A percentile compares a stretch with the other conserved stretches of the same genome.
phyloP scores from a whole-genome alignment of 2,329 filamentous ascomycete genomes.

The Pseudocercospora musae region DNA sequence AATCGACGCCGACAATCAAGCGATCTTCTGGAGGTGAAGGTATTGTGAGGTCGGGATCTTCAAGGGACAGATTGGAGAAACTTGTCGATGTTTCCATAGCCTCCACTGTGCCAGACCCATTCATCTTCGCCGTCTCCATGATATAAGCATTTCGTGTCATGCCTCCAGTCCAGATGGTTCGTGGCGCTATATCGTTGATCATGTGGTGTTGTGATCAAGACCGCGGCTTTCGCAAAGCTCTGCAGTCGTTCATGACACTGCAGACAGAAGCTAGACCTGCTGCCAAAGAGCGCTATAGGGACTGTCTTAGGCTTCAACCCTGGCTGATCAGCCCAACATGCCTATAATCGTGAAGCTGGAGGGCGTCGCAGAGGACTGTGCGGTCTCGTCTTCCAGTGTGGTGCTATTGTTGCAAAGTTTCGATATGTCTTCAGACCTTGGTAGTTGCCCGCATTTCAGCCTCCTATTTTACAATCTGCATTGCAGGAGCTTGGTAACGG shows the following conservation, averaged over 20 bases:
- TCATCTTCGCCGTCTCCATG: conserved; percentile 13
- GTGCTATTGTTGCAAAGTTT: not conserved
- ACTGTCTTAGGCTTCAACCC: not conserved
- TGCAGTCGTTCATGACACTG: not conserved
- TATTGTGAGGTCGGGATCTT: conserved; percentile 9
- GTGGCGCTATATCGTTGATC: conserved; percentile 2
- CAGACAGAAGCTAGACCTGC: not conserved
- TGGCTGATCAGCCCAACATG: not conserved
- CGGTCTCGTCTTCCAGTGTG: not conserved
- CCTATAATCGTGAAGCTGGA: not conserved
- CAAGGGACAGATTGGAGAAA: conserved; percentile 11
- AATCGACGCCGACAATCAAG: conserved; percentile 75
- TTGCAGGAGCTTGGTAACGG: conserved; percentile 4
- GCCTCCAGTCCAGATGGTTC: conserved; percentile 2
- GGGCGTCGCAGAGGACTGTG: not conserved
- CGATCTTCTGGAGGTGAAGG: conserved; percentile 46
- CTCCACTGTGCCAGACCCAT: conserved; percentile 8
- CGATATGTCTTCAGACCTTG: not conserved
- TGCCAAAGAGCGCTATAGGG: not conserved
- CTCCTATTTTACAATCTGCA: conserved; percentile 2
- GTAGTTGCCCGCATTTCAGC: conserved; percentile 2
- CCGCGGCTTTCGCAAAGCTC: not conserved
- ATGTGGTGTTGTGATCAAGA: not conserved
- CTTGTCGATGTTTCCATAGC: not conserved
- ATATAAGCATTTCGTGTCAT: conserved; percentile 21